phyloP scores from a whole-genome alignment of 176 grass and related monocot species.

The Thalia dealbata region DNA sequence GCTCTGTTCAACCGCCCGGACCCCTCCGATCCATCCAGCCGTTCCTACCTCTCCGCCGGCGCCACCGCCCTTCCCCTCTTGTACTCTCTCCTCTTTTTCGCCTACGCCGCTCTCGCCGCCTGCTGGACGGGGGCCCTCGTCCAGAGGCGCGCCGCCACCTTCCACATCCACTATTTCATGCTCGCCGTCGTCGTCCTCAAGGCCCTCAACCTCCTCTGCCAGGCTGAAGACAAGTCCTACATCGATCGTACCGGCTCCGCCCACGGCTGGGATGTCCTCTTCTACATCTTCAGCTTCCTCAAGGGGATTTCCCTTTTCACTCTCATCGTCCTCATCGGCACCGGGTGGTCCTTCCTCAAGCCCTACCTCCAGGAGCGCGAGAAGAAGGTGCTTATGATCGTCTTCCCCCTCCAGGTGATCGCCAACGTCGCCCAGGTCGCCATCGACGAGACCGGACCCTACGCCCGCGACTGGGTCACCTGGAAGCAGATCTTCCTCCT shows the following conservation, averaged over 20 bases:
- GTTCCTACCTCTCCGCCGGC: background rate
- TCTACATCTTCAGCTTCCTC: conserved; percentile 16
- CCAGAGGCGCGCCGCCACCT: background rate
- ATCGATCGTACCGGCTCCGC: conserved; percentile 6
- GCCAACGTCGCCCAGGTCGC: conserved; percentile 8
- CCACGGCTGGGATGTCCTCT: conserved; percentile 9
- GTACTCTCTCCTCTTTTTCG: conserved; percentile 1
- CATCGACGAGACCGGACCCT: conserved; percentile 8
- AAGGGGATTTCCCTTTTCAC: conserved; percentile 11
- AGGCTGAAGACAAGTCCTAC: conserved; percentile 12
- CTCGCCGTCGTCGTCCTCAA: conserved; percentile 10
- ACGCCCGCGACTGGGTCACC: conserved; percentile 8
- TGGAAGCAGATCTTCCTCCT: conserved; percentile 16
- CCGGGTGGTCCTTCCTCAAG: conserved; percentile 13
- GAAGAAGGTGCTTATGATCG: conserved; percentile 17
- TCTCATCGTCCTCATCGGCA: conserved; percentile 15
- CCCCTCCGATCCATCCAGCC: background rate
- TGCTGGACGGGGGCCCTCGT: background rate
- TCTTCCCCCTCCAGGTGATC: conserved; percentile 7
- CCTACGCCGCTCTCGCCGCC: background rate
- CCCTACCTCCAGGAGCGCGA: conserved; percentile 16
- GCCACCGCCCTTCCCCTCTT: background rate
- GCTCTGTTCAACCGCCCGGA: conserved; percentile 7
- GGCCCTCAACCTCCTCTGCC: conserved; percentile 7
- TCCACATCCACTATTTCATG: conserved; percentile 8